phyloP scores from a whole-genome alignment of 805 yeast genomes.

The Ascoidea asiatica region DNA sequence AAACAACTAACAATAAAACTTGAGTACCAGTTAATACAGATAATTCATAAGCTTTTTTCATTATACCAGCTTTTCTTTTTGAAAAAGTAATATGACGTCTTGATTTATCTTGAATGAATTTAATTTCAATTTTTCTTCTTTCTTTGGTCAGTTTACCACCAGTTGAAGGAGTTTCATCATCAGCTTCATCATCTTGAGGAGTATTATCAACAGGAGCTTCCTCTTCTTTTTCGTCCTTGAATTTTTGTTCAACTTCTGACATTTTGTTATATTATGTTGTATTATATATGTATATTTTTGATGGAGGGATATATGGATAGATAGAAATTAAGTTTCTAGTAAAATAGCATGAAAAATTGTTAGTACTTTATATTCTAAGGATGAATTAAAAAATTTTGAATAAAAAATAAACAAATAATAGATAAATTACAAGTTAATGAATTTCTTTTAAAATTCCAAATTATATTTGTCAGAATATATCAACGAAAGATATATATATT shows the following conservation, averaged over 20 bases:
- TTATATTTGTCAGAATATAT: too few relatives aligned
- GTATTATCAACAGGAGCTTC: background rate
- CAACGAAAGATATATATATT: too few relatives aligned
- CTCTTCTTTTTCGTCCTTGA: background rate
- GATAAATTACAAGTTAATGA: too few relatives aligned
- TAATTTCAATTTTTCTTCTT: conserved; percentile 88
- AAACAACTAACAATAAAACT: conserved; percentile 84
- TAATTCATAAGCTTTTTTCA: conserved; percentile 98
- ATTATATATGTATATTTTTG: too few relatives aligned
- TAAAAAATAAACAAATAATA: too few relatives aligned
- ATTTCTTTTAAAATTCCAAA: too few relatives aligned
- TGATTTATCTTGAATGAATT: conserved; percentile 93
- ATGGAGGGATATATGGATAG: too few relatives aligned
- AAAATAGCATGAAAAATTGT: too few relatives aligned
- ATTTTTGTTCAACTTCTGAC: background rate
- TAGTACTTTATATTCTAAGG: too few relatives aligned
- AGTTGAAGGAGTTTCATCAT: conserved; percentile 24
- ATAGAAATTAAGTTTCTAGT: too few relatives aligned
- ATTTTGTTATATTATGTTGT: too few relatives aligned
- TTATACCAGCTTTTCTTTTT: conserved; percentile 96
- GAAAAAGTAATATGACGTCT: conserved; percentile 97
- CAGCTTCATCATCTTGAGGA: conserved; percentile 30
- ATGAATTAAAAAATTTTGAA: too few relatives aligned
- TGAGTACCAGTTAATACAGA: conserved; percentile 96
- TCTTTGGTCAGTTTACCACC: conserved; percentile 25